Base-by-base conservation (phyloP, 2,329 filamentous ascomycete species). In the Cladosporium sp. region DNA sequence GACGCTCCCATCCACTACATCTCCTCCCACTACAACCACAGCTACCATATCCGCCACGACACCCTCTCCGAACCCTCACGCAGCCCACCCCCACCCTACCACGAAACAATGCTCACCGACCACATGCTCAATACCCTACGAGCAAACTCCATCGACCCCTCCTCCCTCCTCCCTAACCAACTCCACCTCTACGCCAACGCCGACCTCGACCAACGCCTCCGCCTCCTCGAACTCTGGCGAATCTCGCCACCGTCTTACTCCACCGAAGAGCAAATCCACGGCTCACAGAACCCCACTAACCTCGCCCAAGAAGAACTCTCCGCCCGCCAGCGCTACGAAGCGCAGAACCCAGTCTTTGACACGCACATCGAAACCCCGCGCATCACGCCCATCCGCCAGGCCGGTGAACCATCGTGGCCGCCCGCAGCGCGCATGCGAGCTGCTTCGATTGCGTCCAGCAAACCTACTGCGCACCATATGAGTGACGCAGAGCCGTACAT, bases 21-120 rank as follows among this genome's bases (percentile, higher is more conserved):
- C 28, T 91, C 91, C 11, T 89, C 91, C 74, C 92, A 96, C 77
- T 96, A 96, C 77, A 89, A 90, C 69, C 92, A 93, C 75, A 92
- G 54, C 54, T 56, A 59, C 53, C 91, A 96, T 75, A 75, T 89
- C 67, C 82, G 75, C 57, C 77, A 79, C 23, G 81, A 82, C 63
- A 76, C 79, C 23, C 54, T 72, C 71, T 57, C 74, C 69, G 67
- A 75, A 63, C 73, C 74, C 10, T 71, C 74, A 11, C 65, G 67
- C 28, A 74, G 71, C 63, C 74, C 74, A 5, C 74, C 74, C 5
- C 73, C 74, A 28, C 71, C 71, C 8, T 75, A 76, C 68, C 63
- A 67, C 65, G 72, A 74, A 57, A 64, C 69, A 18, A 36, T 71
- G 49, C 70, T 74, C 70, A 68, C 72, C 26, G 70, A 70, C 58